These are phyloP conservation scores for Spathaspora girioi DNA, from an alignment of 805 yeast species.

Conservation along the genomic window DNA sequence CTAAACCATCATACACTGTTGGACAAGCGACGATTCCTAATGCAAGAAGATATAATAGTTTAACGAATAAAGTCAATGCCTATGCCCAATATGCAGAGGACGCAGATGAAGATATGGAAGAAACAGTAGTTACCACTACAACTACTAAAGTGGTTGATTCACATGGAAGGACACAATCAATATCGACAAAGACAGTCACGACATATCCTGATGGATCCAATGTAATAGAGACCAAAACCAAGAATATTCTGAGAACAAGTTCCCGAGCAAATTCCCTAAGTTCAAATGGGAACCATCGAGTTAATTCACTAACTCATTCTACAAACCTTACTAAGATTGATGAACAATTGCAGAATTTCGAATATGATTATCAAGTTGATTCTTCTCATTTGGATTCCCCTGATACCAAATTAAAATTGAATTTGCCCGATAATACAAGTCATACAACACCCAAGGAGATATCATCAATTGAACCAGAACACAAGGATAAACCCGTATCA, in stretches of 20 bases:
- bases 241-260: conserved; percentile 31
- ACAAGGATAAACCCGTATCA: neutral
- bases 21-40: conserved; percentile 21
- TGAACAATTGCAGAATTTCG: conserved; percentile 41
- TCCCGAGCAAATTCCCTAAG: conserved; percentile 30
- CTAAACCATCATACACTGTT: conserved; percentile 34
- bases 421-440: neutral
- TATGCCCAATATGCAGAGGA: conserved; percentile 7
- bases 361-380: conserved; percentile 37
- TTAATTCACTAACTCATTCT: conserved; percentile 18
- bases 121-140: conserved; percentile 33
- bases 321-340: conserved; percentile 33
- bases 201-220: conserved; percentile 41
- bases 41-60: conserved; percentile 17
- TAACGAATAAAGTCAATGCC: conserved; percentile 7
- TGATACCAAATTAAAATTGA: conserved; percentile 3
- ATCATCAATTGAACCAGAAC: neutral
- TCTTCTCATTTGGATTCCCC: conserved; percentile 8
- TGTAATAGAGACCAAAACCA: conserved; percentile 40
- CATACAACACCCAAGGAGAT: neutral
- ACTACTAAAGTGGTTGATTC: conserved; percentile 40
- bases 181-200: conserved; percentile 36
- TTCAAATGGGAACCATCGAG: conserved; percentile 11
- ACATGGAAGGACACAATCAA: conserved; percentile 34
- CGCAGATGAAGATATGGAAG: conserved; percentile 18